Evolutionary conservation across 495 filamentous ascomycete genomes (phyloP).

Genomic region (Aspergillus conjunctus): DNA sequence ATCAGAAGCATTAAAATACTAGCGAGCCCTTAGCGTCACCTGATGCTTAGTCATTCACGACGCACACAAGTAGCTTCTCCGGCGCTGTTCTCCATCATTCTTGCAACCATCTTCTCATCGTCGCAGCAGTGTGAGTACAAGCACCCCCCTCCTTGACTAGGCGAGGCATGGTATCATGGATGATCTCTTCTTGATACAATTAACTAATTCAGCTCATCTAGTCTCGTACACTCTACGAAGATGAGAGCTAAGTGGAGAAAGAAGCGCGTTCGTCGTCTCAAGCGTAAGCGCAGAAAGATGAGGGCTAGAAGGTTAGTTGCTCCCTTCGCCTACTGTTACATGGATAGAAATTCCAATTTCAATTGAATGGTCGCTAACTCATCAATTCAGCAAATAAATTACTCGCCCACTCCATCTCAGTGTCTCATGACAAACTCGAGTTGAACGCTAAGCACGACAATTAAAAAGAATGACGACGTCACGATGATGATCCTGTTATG

Average conservation of each 20-base stretch:
- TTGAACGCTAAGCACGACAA: slow-evolving; percentile 53
- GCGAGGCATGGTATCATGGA: slow-evolving; percentile 17
- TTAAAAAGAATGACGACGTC: slow-evolving; percentile 33
- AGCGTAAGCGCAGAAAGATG: slow-evolving; percentile 99
- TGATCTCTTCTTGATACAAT: slow-evolving; percentile 3
- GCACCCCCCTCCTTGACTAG: background rate
- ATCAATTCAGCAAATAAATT: slow-evolving; percentile 69
- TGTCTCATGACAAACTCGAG: slow-evolving; percentile 47
- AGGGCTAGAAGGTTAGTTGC: slow-evolving; percentile 80
- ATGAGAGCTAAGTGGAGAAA: slow-evolving; percentile 99
- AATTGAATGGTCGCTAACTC: slow-evolving; percentile 32
- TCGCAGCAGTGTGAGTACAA: slow-evolving; percentile 55
- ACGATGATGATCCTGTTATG: slow-evolving; percentile 40
- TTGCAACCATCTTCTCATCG: slow-evolving; percentile 56
- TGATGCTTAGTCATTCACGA: slow-evolving; percentile 48
- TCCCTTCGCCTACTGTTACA: background rate
- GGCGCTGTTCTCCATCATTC: slow-evolving; percentile 44
- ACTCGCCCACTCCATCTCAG: slow-evolving; percentile 64
- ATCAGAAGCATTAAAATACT: slow-evolving; percentile 22
- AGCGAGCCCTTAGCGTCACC: slow-evolving; percentile 45
- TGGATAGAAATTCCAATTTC: background rate
- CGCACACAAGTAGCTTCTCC: slow-evolving; percentile 49
- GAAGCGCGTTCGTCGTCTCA: slow-evolving; percentile 96
- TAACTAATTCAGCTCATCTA: slow-evolving; percentile 28
- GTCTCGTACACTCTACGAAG: slow-evolving; percentile 56